A percentile compares a stretch with the other conserved stretches of the same genome.
Evolutionary conservation across 1,284 basidiomycete species (phyloP).

Genomic region (Lignosus rhinocerotis): DNA sequence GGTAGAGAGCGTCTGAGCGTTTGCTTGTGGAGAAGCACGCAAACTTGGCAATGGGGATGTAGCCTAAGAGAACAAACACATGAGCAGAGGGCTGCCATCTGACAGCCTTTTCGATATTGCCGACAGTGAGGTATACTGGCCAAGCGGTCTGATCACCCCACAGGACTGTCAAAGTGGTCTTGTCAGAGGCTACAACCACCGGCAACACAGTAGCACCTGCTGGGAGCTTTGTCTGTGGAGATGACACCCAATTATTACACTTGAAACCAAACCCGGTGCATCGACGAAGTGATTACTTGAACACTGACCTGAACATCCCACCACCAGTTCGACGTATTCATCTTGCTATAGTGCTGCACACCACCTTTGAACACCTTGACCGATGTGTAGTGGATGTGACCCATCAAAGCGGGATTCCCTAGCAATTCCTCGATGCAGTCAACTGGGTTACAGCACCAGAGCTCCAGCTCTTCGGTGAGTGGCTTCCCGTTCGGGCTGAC

Average conservation of each 20-base stretch:
- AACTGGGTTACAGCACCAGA: conserved; percentile 3
- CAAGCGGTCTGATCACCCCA: conserved; percentile 38
- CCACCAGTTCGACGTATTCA: conserved; percentile 11
- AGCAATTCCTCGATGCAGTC: not conserved
- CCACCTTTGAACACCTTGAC: not conserved
- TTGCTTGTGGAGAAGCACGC: not conserved
- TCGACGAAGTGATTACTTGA: not conserved
- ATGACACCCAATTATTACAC: no score
- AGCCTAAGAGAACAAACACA: conserved; percentile 36
- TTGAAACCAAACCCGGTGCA: not conserved
- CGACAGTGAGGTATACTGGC: conserved; percentile 41
- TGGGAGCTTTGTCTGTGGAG: no score
- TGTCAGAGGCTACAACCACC: conserved; percentile 32
- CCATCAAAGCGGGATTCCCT: not conserved
- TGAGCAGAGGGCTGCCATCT: conserved; percentile 32
- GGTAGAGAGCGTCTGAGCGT: not conserved
- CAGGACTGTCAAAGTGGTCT: conserved; percentile 36
- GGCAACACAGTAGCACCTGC: conserved; percentile 40
- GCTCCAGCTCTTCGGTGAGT: conserved; percentile 6
- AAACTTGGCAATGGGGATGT: conserved; percentile 29
- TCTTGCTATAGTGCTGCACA: conserved; percentile 3
- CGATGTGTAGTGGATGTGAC: not conserved
- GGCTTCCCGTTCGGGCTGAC: not conserved
- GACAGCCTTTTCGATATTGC: conserved; percentile 41
- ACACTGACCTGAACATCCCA: conserved; percentile 3